Evolutionary conservation across 441 rosid species (phyloP).

Genomic region (Flueggea neowawraea): DNA sequence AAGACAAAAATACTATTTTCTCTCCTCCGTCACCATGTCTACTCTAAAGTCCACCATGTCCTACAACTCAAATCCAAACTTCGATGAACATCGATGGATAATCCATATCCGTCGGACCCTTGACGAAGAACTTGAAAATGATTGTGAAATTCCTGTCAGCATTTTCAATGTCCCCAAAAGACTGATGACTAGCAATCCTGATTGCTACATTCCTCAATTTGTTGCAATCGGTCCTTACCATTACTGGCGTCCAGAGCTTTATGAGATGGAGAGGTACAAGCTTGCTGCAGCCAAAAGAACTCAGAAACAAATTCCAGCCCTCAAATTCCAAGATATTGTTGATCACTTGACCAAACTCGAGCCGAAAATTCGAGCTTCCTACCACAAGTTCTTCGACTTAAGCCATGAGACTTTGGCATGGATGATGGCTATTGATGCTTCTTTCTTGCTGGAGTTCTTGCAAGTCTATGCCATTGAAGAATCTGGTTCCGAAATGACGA

Average conservation of each 20-base stretch:
- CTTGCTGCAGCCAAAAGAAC: slow-evolving; percentile 11
- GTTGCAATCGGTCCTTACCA: slow-evolving; percentile 78
- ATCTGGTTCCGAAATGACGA: slow-evolving; percentile 13
- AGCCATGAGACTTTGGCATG: slow-evolving; percentile 56
- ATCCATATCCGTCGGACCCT: too few species aligned
- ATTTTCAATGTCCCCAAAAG: too few species aligned
- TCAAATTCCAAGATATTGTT: slow-evolving; percentile 37
- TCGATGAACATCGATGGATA: slow-evolving; percentile 29
- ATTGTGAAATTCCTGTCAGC: too few species aligned
- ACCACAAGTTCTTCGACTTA: slow-evolving; percentile 14
- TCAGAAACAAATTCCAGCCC: too few species aligned
- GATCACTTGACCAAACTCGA: slow-evolving; percentile 37
- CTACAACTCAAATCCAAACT: slow-evolving; percentile 14
- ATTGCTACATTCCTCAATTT: slow-evolving; percentile 37
- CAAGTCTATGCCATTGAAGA: slow-evolving; percentile 4
- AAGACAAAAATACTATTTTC: background rate
- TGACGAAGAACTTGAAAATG: too few species aligned
- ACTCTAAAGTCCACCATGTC: too few species aligned
- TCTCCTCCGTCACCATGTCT: too few species aligned
- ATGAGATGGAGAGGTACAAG: slow-evolving; percentile 67
- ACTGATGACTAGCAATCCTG: too few species aligned
- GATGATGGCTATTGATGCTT: slow-evolving; percentile 80
- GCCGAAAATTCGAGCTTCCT: slow-evolving; percentile 42
- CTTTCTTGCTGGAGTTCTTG: slow-evolving; percentile 67
- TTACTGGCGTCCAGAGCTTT: slow-evolving; percentile 57